Evolutionary conservation across 1,284 basidiomycete species (phyloP).

Genomic region (Mycena citricolor): DNA sequence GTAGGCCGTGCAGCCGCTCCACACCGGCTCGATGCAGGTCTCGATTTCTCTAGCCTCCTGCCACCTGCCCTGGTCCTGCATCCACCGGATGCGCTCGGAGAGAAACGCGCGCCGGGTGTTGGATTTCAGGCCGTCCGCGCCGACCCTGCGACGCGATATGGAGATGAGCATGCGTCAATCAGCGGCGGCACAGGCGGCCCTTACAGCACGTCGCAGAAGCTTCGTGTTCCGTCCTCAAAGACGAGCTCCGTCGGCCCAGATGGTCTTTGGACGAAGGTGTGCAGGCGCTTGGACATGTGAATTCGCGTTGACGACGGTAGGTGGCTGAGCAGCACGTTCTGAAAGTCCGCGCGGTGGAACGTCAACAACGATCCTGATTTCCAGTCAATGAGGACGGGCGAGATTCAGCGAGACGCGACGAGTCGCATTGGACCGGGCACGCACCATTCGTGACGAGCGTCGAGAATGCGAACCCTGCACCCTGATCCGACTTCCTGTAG

Average conservation of each 20-base stretch:
- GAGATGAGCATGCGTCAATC: too few relatives aligned
- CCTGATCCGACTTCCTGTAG: slow-evolving; percentile 52
- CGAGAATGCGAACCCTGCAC: slow-evolving; percentile 46
- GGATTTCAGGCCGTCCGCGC: slow-evolving; percentile 46
- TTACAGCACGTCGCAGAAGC: slow-evolving; percentile 46
- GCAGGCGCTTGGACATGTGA: slow-evolving; percentile 48
- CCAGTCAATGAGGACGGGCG: too few relatives aligned
- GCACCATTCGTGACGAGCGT: slow-evolving; percentile 47
- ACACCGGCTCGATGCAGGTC: slow-evolving; percentile 35
- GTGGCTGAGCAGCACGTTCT: slow-evolving; percentile 43
- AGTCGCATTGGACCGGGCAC: slow-evolving; percentile 4
- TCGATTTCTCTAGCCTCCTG: slow-evolving; percentile 23
- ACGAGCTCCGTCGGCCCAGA: slow-evolving; percentile 40
- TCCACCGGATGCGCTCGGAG: slow-evolving; percentile 11
- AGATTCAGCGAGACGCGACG: background rate
- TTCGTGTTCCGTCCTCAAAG: slow-evolving; percentile 49
- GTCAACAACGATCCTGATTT: slow-evolving; percentile 41
- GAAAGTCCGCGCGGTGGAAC: slow-evolving; percentile 54
- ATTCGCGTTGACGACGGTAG: slow-evolving; percentile 40
- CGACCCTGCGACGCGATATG: slow-evolving; percentile 31
- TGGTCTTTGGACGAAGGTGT: slow-evolving; percentile 42
- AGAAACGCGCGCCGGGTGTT: slow-evolving; percentile 29
- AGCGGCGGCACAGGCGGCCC: too few relatives aligned
- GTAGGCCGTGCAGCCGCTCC: slow-evolving; percentile 44
- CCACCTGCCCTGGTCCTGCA: slow-evolving; percentile 9